Conservation (phyloP, 1,284 basidiomycete species). For the Leccinum glutinopallens region DNA sequence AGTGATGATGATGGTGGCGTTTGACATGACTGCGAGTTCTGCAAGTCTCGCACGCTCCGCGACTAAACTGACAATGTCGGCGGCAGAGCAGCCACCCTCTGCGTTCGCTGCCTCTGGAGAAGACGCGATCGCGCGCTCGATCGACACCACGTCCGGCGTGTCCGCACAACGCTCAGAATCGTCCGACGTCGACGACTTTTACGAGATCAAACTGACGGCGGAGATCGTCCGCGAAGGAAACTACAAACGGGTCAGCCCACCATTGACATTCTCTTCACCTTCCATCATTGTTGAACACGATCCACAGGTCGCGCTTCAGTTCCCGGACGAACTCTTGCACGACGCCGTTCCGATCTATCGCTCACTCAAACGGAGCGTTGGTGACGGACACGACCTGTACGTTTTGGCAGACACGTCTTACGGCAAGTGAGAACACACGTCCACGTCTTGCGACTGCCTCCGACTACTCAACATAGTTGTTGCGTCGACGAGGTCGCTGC, state of each 20-base stretch:
- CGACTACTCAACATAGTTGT: constrained; percentile 59
- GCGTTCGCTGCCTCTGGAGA: constrained; percentile 61
- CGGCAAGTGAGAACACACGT: constrained; percentile 67
- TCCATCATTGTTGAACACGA: constrained; percentile 12
- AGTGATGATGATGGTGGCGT: neutral
- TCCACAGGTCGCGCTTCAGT: constrained; percentile 85
- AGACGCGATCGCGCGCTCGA: constrained; percentile 56
- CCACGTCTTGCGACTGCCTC: constrained; percentile 1
- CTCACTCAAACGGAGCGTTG: constrained; percentile 60
- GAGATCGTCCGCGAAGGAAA: constrained; percentile 51
- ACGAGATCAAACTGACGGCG: constrained; percentile 62
- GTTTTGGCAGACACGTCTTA: constrained; percentile 97
- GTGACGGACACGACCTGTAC: constrained; percentile 67
- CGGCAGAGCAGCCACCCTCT: constrained; percentile 14
- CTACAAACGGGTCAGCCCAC: constrained; percentile 58
- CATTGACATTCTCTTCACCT: neutral
- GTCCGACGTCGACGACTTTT: constrained; percentile 53
- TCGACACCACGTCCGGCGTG: constrained; percentile 46
- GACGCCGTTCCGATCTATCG: constrained; percentile 90
- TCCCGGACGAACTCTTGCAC: constrained; percentile 91
- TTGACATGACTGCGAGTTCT: neutral
- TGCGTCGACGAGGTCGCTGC: constrained; percentile 98
- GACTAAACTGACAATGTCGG: constrained; percentile 19
- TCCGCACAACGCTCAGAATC: constrained; percentile 40
- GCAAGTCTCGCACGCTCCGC: neutral